Evolutionary conservation across 2,329 filamentous ascomycete species (phyloP).

Genomic region (Fusarium sp.): DNA sequence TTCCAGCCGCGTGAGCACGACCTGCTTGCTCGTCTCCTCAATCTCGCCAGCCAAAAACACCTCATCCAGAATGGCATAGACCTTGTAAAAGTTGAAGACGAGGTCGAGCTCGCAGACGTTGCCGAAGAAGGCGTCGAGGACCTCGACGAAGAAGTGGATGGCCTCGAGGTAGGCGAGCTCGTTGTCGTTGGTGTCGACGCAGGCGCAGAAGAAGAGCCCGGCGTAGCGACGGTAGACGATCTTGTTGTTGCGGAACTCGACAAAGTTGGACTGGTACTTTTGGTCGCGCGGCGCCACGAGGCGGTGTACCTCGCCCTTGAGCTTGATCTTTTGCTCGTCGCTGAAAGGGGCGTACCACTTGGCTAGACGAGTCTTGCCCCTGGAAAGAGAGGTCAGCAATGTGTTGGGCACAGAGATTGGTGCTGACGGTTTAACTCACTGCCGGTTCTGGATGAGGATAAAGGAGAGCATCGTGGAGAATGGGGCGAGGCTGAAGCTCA

Average conservation of each 20-base stretch:
- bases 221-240: conserved; percentile 98
- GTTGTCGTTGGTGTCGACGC: conserved; percentile 98
- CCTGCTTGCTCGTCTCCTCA: conserved; percentile 98
- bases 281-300: conserved; percentile 97
- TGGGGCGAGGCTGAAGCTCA: conserved; percentile 3
- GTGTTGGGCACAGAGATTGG: not conserved
- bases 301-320: conserved; percentile 98
- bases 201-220: conserved; percentile 98
- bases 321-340: conserved; percentile 98
- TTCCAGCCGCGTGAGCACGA: conserved; percentile 91
- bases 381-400: conserved; percentile 49
- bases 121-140: conserved; percentile 97
- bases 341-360: conserved; percentile 99
- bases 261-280: conserved; percentile 99
- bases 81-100: conserved; percentile 84
- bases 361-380: conserved; percentile 96
- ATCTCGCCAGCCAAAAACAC: conserved; percentile 98
- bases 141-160: conserved; percentile 99
- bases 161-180: conserved; percentile 96
- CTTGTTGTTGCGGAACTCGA: conserved; percentile 95
- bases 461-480: conserved; percentile 75
- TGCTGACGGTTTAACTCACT: conserved; percentile 61
- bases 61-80: conserved; percentile 98
- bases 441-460: conserved; percentile 89
- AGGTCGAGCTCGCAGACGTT: conserved; percentile 99